phyloP scores from a whole-genome alignment of 2,329 filamentous ascomycete genomes.

The Cercospora janseana region DNA sequence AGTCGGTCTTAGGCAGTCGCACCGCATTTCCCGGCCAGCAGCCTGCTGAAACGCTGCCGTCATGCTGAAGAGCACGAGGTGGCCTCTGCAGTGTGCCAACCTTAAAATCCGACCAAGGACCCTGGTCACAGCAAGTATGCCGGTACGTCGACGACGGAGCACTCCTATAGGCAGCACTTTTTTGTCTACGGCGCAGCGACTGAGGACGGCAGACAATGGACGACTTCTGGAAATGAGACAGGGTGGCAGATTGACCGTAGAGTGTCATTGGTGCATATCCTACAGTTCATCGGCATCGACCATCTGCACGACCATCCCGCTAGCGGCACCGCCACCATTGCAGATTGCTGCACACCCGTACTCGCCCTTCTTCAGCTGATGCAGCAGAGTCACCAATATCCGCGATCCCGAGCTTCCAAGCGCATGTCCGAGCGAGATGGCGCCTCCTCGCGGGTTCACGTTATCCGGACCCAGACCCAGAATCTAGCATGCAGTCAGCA shows the following conservation, averaged over 20 bases:
- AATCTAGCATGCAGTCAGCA: slow-evolving; percentile 53
- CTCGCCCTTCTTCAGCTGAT: slow-evolving; percentile 87
- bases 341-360: slow-evolving; percentile 96
- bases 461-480: slow-evolving; percentile 74
- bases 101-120: slow-evolving; percentile 5
- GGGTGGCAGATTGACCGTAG: background rate
- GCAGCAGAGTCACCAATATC: slow-evolving; percentile 84
- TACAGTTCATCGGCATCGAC: slow-evolving; percentile 55
- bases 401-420: slow-evolving; percentile 89
- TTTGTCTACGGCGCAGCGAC: background rate
- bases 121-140: slow-evolving; percentile 6
- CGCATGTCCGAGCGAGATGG: slow-evolving; percentile 88
- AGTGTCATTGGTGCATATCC: too few species aligned
- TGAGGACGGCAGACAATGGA: background rate
- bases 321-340: slow-evolving; percentile 91
- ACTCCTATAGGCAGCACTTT: background rate
- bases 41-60: background rate
- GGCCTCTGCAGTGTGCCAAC: background rate
- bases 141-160: slow-evolving; percentile 2
- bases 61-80: background rate
- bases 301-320: slow-evolving; percentile 83
- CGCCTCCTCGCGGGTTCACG: slow-evolving; percentile 85
- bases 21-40: background rate
- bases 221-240: background rate
- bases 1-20: background rate